These are phyloP conservation scores for Solanum bukasovii DNA, from an alignment of 257 asterid species.

Conservation along the genomic window DNA sequence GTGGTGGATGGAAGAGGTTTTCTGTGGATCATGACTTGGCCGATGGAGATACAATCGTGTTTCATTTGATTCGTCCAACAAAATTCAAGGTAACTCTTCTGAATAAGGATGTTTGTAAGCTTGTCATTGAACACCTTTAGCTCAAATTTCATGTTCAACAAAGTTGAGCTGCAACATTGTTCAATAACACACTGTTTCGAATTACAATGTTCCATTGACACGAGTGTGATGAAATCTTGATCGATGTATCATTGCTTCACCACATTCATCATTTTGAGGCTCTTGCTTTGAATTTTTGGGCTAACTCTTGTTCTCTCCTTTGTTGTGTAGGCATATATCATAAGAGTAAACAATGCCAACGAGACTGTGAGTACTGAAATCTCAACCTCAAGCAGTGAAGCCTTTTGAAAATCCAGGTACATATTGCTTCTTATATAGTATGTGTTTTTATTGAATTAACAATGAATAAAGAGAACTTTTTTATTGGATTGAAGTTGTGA, in stretches of 20 bases:
- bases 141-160: neutral
- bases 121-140: neutral
- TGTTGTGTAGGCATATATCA: conserved; percentile 31
- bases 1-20: conserved; percentile 93
- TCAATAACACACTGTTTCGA: neutral
- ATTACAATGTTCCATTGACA: neutral
- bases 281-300: neutral
- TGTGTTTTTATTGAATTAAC: neutral
- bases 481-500: neutral
- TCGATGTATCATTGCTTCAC: neutral
- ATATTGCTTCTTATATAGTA: neutral
- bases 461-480: neutral
- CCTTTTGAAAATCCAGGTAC: neutral
- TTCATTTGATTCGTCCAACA: conserved; percentile 48
- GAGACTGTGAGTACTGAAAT: neutral
- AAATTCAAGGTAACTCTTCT: conserved; percentile 38
- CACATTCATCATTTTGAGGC: neutral
- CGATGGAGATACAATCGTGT: conserved; percentile 78
- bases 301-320: neutral
- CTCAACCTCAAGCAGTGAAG: neutral
- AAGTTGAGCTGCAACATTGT: neutral
- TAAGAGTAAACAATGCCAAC: conserved; percentile 20
- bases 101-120: neutral
- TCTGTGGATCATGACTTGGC: conserved; percentile 73
- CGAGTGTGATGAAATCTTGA: neutral